Conservation (phyloP, 345 rosid genomes). For the Laguncularia racemosa region DNA sequence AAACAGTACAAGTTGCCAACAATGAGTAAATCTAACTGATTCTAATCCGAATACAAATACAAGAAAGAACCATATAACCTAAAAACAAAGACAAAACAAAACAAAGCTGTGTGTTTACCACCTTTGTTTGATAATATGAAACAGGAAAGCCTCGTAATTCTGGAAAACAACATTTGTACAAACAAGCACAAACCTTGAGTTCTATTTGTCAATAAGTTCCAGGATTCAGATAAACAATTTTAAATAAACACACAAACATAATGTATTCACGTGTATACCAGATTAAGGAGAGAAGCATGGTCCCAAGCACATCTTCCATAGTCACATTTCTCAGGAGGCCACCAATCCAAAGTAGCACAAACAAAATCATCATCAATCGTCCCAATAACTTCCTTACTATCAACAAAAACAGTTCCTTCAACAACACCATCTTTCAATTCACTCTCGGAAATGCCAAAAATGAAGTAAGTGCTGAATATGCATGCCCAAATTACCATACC, state of each 20-base stretch:
- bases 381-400: constrained; percentile 54
- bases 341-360: constrained; percentile 97
- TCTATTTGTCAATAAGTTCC: too few relatives aligned
- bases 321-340: constrained; percentile 98
- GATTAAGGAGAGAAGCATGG: constrained; percentile 79
- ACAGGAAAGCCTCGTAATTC: too few relatives aligned
- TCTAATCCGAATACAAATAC: not conserved
- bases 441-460: constrained; percentile 19
- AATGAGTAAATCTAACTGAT: not conserved
- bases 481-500: constrained; percentile 27
- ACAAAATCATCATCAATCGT: constrained; percentile 72
- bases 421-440: constrained; percentile 12
- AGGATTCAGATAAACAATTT: not conserved
- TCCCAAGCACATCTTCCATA: constrained; percentile 91
- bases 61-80: too few relatives aligned
- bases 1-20: not conserved
- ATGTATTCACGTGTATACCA: constrained; percentile 27
- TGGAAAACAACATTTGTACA: too few relatives aligned
- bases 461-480: constrained; percentile 8
- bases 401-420: constrained; percentile 45
- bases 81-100: not conserved
- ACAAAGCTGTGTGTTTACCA: too few relatives aligned
- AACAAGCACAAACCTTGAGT: too few relatives aligned
- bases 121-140: too few relatives aligned
- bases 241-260: not conserved